Conservation (phyloP, 768 basidiomycete genomes). For the Tylopilus plumbeoviolaceoides region DNA sequence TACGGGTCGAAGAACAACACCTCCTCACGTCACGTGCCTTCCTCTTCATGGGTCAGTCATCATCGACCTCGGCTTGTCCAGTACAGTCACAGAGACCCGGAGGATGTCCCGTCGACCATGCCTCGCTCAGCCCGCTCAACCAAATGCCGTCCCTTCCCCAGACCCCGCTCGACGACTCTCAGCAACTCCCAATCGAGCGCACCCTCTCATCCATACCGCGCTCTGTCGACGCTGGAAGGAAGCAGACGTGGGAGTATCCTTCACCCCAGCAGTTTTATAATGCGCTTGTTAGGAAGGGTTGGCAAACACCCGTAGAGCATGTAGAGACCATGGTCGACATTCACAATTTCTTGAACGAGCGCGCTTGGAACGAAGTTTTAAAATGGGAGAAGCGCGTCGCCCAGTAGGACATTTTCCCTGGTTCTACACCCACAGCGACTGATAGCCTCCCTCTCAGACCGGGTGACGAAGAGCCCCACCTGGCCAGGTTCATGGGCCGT, state of each 20-base stretch:
- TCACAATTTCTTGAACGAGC: constrained; percentile 96
- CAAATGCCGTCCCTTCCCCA: constrained; percentile 88
- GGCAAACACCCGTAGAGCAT: constrained; percentile 96
- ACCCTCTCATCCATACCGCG: constrained; percentile 86
- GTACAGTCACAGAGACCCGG: constrained; percentile 30
- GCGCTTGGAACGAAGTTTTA: constrained; percentile 92
- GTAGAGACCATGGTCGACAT: constrained; percentile 97
- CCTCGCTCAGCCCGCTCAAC: constrained; percentile 64
- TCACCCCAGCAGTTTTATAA: constrained; percentile 98
- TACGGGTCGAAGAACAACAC: too few species aligned
- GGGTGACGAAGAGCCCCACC: constrained; percentile 58
- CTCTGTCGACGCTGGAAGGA: constrained; percentile 29
- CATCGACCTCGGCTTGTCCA: constrained; percentile 35
- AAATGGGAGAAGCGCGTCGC: constrained; percentile 78
- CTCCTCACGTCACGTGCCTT: constrained; percentile 14
- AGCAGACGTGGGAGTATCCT: constrained; percentile 85
- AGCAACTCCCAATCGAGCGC: constrained; percentile 67
- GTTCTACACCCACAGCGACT: not conserved
- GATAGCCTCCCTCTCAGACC: constrained; percentile 33
- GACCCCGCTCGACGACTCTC: constrained; percentile 48
- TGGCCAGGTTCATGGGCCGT: constrained; percentile 82
- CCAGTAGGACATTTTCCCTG: constrained; percentile 13
- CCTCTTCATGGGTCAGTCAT: constrained; percentile 19
- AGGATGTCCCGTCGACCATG: constrained; percentile 64
- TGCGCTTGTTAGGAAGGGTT: constrained; percentile 91